Base-by-base conservation (phyloP, 176 grass and related monocot genomes). In the Triticum aestivum region DNA sequence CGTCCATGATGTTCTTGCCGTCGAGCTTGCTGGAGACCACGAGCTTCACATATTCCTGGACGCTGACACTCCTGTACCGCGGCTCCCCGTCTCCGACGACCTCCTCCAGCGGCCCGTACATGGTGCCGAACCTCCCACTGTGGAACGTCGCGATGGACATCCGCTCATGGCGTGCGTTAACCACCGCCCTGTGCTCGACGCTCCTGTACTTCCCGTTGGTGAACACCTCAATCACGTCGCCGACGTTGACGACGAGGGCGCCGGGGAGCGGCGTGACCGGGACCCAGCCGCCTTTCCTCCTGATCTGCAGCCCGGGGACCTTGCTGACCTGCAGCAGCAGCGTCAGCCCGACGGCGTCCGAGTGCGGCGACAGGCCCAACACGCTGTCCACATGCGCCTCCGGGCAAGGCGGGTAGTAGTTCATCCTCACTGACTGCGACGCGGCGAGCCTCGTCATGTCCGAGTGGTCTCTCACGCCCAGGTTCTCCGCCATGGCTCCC, bases 131-230 rank as follows among this genome's bases (percentile, higher is more conserved):
- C 21, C 12, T 84, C 20, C 83, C 81, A 8, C 45, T 76, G 77
- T 94, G 92, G 75, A 92, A 92, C 34, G 87, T 62, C 13, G 93
- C 93, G 20, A 90, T 12, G 61, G 92, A 94, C 17, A 95, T 23
- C 44, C 93, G 73, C 13, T 92, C 82, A 1, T 54, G 30, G 3
- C 52, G 9, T 1, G 82, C 61, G 86, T 80, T 78, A 4, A 95
- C 88, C 9, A 90, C 83, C n/a, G 86, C 93, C 21, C 88, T 65
- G 85, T 95, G 93, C 78, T 92, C 93, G 33, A 94, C 69, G 69
- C 92, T 94, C 77, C 15, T 89, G 69, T 94, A 91, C 73, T 56
- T 86, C 5, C 89, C 87, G 75, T 91, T 89, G 42, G 74, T 94
- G 21, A 85, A 21, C 69, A 91, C 81, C 89, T 94, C 92, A 23